Evolutionary conservation across 1,284 basidiomycete species (phyloP).

Genomic region (Sanguinoderma infundibulare): DNA sequence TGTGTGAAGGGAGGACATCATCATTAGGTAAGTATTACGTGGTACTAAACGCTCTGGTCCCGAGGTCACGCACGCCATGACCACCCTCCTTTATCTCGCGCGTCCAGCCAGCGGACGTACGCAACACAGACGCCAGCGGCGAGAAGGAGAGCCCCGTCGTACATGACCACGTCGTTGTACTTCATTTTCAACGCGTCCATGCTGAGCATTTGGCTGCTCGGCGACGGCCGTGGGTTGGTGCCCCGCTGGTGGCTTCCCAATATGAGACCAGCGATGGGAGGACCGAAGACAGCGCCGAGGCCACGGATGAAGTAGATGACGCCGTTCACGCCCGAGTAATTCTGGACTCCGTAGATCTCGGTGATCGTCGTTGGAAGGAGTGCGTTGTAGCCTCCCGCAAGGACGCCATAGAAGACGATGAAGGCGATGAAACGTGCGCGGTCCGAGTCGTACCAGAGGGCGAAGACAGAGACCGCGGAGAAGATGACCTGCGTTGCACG

Average conservation of each 20-base stretch:
- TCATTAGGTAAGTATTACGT: conserved; percentile 16
- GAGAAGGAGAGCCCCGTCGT: conserved; percentile 43
- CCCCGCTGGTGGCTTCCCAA: conserved; percentile 42
- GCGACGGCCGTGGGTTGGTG: neutral
- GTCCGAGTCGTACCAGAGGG: conserved; percentile 46
- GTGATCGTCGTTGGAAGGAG: conserved; percentile 48
- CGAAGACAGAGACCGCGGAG: conserved; percentile 41
- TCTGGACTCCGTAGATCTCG: conserved; percentile 46
- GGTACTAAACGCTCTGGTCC: neutral
- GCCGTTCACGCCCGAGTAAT: conserved; percentile 46
- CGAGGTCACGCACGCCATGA: conserved; percentile 37
- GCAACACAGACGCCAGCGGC: conserved; percentile 44
- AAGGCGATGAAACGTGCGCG: conserved; percentile 43
- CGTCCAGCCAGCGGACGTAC: conserved; percentile 37
- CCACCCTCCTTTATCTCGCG: conserved; percentile 35
- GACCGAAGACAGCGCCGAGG: conserved; percentile 43
- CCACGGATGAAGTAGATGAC: conserved; percentile 48
- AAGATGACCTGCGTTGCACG: conserved; percentile 39
- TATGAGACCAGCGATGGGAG: conserved; percentile 46
- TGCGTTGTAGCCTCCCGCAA: conserved; percentile 48
- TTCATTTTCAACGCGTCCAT: conserved; percentile 32
- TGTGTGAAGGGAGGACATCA: conserved; percentile 4
- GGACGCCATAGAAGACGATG: conserved; percentile 44
- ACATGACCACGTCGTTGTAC: conserved; percentile 46
- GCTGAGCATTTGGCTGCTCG: conserved; percentile 11